Evolutionary conservation across 306 rosid genomes (phyloP), one percentile per base, ranked within the genome.

Genomic region (Acmispon strigosus): DNA sequence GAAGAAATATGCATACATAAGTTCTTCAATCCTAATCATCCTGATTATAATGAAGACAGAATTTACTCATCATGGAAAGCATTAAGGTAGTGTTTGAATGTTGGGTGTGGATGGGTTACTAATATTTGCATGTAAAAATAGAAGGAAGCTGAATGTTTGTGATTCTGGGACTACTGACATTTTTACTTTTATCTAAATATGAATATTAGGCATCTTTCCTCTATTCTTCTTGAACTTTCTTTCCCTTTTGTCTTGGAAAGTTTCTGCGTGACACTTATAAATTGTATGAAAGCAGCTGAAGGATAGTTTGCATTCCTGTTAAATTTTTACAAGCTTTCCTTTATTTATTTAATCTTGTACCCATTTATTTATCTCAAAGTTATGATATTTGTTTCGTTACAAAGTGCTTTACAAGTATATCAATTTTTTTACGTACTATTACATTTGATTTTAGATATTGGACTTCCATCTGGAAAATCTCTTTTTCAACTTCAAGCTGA

Each of bases 401-500:
- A 24, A 57, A 55, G 64, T 60, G 62, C 58, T 57, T 48, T 14
- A 44, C 45, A 49, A 57, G 36, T 65, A 11, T 15, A 24, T 56
- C 10, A 13, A 52, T 27, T 49, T 72, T 7, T n/a, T 69, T 43
- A 57, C 43, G 15, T 47, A 60, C 59, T 47, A 62, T 76, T n/a
- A 63, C 15, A 42, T 47, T 72, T 39, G 8, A 37, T 73, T 72
- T 69, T 79, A 92, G 98, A 94, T 80, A 83, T 94, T 67, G 99
- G 99, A 71, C 99, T 94, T 80, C 99, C 99, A 75, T 94, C 99
- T 42, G 96, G 97, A 61, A 94, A 94, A 79, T 91, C 99, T 8
- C 96, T 94, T 73, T 94, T 94, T 62, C 99, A 94, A 80, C 95
- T 94, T 66, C 99, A 94, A 83, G 99, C 99, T 24, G 99, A 94